Percentiles rank a stretch among this genome's conserved stretches.
These are phyloP conservation scores for Pestalotiopsis sp. DNA, from an alignment of 2,329 filamentous ascomycete species.

Conservation along the genomic window DNA sequence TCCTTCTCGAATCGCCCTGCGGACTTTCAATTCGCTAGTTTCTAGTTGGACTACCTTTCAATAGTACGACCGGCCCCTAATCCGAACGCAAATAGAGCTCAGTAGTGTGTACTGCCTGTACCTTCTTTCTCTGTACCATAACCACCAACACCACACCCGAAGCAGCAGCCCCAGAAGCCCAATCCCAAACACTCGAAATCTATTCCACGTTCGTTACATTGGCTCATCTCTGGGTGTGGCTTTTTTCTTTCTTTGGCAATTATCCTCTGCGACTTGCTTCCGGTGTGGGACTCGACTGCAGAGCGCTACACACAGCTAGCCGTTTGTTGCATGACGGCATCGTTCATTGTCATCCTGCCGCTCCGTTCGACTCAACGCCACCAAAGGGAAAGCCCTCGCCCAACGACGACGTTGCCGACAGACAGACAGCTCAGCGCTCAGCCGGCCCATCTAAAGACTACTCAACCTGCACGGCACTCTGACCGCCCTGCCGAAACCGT, in stretches of 20 bases:
- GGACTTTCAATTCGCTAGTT: constrained; percentile 7
- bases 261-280: background rate
- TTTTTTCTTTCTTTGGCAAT: background rate
- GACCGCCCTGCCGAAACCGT: background rate
- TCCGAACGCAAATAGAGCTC: constrained; percentile 10
- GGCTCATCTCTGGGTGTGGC: background rate
- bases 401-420: background rate
- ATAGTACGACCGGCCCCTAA: constrained; percentile 14
- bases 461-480: background rate
- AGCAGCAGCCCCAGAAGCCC: background rate
- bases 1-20: background rate
- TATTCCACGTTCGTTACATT: constrained; percentile 10
- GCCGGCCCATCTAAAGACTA: background rate
- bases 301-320: constrained; percentile 1
- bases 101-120: constrained; percentile 10
- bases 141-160: background rate
- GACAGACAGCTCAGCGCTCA: background rate
- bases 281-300: constrained; percentile 4
- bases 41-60: constrained; percentile 5
- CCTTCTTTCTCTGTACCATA: constrained; percentile 11
- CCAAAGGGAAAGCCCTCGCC: background rate
- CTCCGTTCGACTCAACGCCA: constrained; percentile 7
- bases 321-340: constrained; percentile 11
- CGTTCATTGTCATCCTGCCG: constrained; percentile 8
- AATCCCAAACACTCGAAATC: constrained; percentile 1